Base-by-base conservation (phyloP, 352 stramenopile species). In the Plasmopara viticola region DNA sequence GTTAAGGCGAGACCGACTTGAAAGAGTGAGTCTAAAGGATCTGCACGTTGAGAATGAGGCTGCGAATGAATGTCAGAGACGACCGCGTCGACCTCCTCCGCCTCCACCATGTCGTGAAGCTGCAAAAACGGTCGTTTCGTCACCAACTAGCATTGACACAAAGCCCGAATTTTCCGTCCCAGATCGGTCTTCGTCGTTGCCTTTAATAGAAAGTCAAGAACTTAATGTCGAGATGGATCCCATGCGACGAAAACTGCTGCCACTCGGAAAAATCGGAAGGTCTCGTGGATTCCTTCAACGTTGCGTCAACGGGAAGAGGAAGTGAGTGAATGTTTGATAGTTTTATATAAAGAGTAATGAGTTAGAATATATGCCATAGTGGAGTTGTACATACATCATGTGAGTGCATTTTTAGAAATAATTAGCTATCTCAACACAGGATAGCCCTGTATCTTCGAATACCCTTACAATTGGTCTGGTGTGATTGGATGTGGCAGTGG, bases 401-500 rank as follows among this genome's bases (percentile, higher is more conserved):
- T 34, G 5, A 9, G 9, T 9, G 6, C 31, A 2, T 35, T 8
- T 35, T 35, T 25, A 35, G 5, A 35, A 12, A 12, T 35, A 2
- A 35, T 35, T 2, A 35, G 20, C 20, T 25, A 25, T 25, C 31
- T 8, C 10, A 35, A 35, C 31, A 5, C 6, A 35, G 5, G 31
- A 35, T 25, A 25, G 3, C 20, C 20, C 20, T 25, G 20, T 25
- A 35, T 12, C 5, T 35, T 35, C 6, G 31, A 35, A 13, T n/a
- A 33, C 1, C 12, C 15, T 35, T 77, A 87, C 25, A 87, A 56
- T 41, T 87, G 74, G 51, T 95, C 84, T 2, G 90, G 88, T 17
- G 71, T 87, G 48, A 97, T 71, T 4, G 87, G 86, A 60, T 95
- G 62, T 29, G 66, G 65, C 51, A 97, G 60, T 25, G 90, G 90